phyloP scores from a whole-genome alignment of 1,284 basidiomycete species.

The Schizophyllum amplum region DNA sequence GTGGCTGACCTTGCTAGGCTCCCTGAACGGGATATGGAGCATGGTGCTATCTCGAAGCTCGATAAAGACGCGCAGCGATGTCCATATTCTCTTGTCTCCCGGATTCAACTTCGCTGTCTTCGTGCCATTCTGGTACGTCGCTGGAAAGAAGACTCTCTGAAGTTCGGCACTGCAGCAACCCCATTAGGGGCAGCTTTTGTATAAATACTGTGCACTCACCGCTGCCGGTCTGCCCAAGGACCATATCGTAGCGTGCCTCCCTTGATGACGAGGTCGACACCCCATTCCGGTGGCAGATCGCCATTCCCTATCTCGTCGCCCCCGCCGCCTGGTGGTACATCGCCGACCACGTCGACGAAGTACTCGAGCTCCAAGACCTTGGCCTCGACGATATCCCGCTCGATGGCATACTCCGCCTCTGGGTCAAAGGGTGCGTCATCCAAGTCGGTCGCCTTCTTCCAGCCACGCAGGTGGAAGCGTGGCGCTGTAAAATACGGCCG shows the following conservation, averaged over 20 bases:
- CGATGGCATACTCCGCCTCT: constrained; percentile 79
- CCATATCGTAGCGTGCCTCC: constrained; percentile 78
- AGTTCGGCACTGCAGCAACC: constrained; percentile 57
- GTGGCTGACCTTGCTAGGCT: constrained; percentile 63
- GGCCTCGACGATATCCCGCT: constrained; percentile 75
- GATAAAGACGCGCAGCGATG: constrained; percentile 69
- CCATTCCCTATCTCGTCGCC: constrained; percentile 78
- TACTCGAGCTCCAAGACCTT: constrained; percentile 73
- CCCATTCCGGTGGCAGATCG: constrained; percentile 87
- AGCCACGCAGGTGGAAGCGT: constrained; percentile 6
- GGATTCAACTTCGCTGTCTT: constrained; percentile 52
- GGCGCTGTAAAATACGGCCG: constrained; percentile 15
- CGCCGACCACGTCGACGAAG: constrained; percentile 71
- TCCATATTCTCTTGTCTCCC: constrained; percentile 78
- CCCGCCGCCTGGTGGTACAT: constrained; percentile 43
- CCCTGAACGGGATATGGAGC: constrained; percentile 79
- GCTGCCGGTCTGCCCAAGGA: constrained; percentile 90
- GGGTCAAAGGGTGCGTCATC: constrained; percentile 46
- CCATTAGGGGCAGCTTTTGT: background rate
- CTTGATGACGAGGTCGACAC: constrained; percentile 73
- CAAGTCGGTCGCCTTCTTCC: constrained; percentile 29
- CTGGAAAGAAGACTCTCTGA: constrained; percentile 77
- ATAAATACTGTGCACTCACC: constrained; percentile 28
- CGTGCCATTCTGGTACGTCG: constrained; percentile 60
- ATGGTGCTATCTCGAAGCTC: constrained; percentile 72